Evolutionary conservation across 495 filamentous ascomycete genomes (phyloP).

Genomic region (Neurospora tetrasperma): DNA sequence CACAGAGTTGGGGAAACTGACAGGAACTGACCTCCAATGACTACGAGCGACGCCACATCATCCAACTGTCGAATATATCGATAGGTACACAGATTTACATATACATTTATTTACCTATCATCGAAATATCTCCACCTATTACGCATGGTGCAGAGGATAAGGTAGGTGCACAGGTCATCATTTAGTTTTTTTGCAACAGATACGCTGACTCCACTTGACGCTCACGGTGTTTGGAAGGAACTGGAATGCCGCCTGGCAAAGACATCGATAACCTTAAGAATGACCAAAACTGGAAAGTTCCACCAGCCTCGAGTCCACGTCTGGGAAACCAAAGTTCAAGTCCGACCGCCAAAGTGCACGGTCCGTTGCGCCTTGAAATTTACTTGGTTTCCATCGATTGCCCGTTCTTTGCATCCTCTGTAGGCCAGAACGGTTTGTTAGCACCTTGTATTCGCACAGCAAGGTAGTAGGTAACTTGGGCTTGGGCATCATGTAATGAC

Average conservation of each 20-base stretch:
- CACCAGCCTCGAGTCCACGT: background rate
- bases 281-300: background rate
- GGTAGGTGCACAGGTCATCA: background rate
- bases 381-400: background rate
- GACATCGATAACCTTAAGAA: background rate
- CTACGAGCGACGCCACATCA: background rate
- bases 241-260: background rate
- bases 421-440: background rate
- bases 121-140: background rate
- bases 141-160: background rate
- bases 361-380: background rate
- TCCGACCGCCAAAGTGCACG: background rate
- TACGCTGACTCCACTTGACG: background rate
- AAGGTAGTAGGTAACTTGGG: too few species aligned
- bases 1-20: too few species aligned
- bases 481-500: background rate
- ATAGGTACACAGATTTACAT: too few species aligned
- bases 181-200: background rate
- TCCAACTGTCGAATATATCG: background rate
- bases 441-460: too few species aligned
- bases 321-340: background rate
- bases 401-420: background rate
- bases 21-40: too few species aligned
- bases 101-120: background rate
- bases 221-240: background rate